phyloP scores from a whole-genome alignment of 2,329 filamentous ascomycete genomes.

The Ceratocystis lukuohia region DNA sequence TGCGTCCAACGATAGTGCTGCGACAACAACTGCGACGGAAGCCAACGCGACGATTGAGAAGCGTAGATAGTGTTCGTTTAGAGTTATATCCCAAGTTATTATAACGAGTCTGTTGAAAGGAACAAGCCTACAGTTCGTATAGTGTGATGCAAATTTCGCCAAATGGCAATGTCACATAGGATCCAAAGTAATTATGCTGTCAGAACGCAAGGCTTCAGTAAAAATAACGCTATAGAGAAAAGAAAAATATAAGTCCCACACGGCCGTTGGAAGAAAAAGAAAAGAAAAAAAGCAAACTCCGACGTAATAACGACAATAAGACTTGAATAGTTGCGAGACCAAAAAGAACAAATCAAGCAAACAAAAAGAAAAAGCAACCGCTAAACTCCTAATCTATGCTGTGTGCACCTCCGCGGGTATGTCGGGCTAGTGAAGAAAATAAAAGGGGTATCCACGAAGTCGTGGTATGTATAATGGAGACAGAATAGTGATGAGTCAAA shows the following conservation, averaged over 20 bases:
- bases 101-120: not conserved
- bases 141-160: no score
- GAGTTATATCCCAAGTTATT: not conserved
- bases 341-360: no score
- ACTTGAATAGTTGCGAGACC: no score
- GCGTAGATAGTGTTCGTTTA: not conserved
- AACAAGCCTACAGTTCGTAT: not conserved
- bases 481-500: not conserved
- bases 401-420: slow-evolving; percentile 10
- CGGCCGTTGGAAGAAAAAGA: not conserved
- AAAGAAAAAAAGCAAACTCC: not conserved
- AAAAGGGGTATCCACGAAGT: not conserved
- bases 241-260: not conserved
- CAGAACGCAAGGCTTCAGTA: not conserved
- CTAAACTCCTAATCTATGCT: slow-evolving; percentile 13
- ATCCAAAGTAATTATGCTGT: not conserved
- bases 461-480: not conserved
- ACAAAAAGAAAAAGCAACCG: slow-evolving; percentile 1
- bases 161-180: no score
- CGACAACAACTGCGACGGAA: slow-evolving; percentile 23
- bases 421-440: not conserved
- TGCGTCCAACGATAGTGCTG: slow-evolving; percentile 22
- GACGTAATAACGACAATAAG: not conserved
- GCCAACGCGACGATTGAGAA: not conserved
- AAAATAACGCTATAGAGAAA: not conserved